Conservation (phyloP, 176 grass and related monocot species). For the Oryza coarctata region DNA sequence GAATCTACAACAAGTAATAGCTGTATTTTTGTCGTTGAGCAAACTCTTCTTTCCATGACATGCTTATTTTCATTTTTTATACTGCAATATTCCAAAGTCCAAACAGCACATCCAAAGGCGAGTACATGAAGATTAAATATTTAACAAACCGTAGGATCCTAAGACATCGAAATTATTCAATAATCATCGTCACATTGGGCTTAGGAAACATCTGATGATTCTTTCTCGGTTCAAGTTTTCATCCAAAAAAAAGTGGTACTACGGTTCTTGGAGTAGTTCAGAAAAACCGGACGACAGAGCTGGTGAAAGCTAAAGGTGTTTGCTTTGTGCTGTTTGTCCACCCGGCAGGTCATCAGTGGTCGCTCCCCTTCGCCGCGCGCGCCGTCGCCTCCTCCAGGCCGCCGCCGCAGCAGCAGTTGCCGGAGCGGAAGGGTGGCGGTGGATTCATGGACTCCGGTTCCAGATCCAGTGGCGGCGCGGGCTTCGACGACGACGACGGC, state of each 20-base stretch:
- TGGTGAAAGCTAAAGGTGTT: conserved; percentile 19
- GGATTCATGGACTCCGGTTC: conserved; percentile 71
- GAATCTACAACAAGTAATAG: background rate
- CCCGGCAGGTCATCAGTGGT: conserved; percentile 57
- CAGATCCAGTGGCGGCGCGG: conserved; percentile 62
- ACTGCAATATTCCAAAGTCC: background rate
- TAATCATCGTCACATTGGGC: background rate
- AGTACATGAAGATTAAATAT: background rate
- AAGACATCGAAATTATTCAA: background rate
- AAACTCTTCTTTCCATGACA: background rate
- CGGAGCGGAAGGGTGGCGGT: conserved; percentile 45
- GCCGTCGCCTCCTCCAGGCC: conserved; percentile 37
- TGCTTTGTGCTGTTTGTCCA: conserved; percentile 27
- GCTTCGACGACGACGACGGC: conserved; percentile 70
- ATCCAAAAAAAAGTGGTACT: background rate
- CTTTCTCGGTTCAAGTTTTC: background rate
- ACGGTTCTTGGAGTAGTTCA: background rate
- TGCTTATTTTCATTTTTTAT: background rate
- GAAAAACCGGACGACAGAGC: background rate
- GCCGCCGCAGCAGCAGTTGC: conserved; percentile 30
- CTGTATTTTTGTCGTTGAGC: background rate
- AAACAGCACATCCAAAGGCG: background rate
- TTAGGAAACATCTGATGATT: background rate
- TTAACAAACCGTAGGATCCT: background rate
- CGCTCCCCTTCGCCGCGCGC: conserved; percentile 58